Percentiles rank a stretch among this genome's conserved stretches.
Evolutionary conservation across 2,329 filamentous ascomycete genomes (phyloP).

Genomic region (Neurospora sp.): DNA sequence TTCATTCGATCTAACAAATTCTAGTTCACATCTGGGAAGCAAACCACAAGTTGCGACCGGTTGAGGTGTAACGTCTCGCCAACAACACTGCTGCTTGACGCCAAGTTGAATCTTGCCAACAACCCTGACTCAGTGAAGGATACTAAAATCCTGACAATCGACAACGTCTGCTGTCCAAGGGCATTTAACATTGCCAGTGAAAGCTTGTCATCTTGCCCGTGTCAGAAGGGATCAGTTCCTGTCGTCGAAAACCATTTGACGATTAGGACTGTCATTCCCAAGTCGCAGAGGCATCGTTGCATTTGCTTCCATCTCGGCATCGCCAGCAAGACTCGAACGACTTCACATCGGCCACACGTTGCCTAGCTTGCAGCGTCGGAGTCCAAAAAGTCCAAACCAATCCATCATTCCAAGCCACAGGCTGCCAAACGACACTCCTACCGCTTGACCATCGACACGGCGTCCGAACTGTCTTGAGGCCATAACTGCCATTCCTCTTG

Average conservation of each 20-base stretch:
- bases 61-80: not conserved
- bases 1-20: not conserved
- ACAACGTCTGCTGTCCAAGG: not conserved
- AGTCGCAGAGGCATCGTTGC: not conserved
- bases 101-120: not conserved
- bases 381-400: not conserved
- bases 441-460: not conserved
- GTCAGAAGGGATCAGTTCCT: not conserved
- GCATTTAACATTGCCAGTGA: not conserved
- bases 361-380: not conserved
- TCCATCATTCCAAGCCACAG: not conserved
- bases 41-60: not conserved
- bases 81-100: not conserved
- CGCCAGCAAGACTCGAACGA: not conserved
- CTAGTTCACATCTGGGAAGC: not conserved
- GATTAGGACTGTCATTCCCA: not conserved
- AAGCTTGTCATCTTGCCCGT: not conserved
- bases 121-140: not conserved
- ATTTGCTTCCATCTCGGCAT: not conserved
- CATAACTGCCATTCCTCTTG: not conserved
- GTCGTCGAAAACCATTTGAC: not conserved
- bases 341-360: not conserved
- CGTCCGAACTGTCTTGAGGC: not conserved
- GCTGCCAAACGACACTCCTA: not conserved
- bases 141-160: not conserved